Percentiles rank a stretch among this genome's conserved stretches.
These are phyloP conservation scores for Tillandsia leiboldiana DNA, from an alignment of 176 grass and related monocot genomes.

Conservation along the genomic window DNA sequence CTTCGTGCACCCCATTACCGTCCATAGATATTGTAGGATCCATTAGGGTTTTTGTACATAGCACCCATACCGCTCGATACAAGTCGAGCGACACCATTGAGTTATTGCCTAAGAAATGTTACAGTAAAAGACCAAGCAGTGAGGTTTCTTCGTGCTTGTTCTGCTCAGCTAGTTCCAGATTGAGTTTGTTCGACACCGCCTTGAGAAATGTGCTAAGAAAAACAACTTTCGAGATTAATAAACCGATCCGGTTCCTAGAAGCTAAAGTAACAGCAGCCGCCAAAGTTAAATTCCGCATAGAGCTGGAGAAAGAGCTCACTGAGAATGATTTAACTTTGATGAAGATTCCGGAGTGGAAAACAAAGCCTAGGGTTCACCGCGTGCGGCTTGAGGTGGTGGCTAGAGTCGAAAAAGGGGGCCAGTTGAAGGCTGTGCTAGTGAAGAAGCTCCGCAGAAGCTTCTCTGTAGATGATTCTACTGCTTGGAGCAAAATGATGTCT, in stretches of 20 bases:
- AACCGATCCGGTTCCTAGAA: slow-evolving; percentile 42
- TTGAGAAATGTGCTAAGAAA: slow-evolving; percentile 42
- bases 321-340: slow-evolving; percentile 40
- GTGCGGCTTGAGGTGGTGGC: slow-evolving; percentile 50
- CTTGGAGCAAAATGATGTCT: slow-evolving; percentile 67
- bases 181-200: slow-evolving; percentile 40
- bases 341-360: slow-evolving; percentile 68
- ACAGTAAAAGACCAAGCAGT: slow-evolving; percentile 19
- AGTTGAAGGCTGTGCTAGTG: slow-evolving; percentile 44
- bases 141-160: slow-evolving; percentile 57
- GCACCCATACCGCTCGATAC: slow-evolving; percentile 23
- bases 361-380: slow-evolving; percentile 34
- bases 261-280: slow-evolving; percentile 46
- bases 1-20: slow-evolving; percentile 54
- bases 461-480: slow-evolving; percentile 35
- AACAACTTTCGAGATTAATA: slow-evolving; percentile 20
- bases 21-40: slow-evolving; percentile 51
- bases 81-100: slow-evolving; percentile 43
- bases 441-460: slow-evolving; percentile 53
- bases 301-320: slow-evolving; percentile 57
- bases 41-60: slow-evolving; percentile 34
- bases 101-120: slow-evolving; percentile 46
- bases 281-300: slow-evolving; percentile 56
- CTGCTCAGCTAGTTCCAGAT: slow-evolving; percentile 53
- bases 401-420: slow-evolving; percentile 45